Evolutionary conservation across 331 rosid species (phyloP), one percentile per base, ranked within the genome.

Genomic region (Spiraea crenata): DNA sequence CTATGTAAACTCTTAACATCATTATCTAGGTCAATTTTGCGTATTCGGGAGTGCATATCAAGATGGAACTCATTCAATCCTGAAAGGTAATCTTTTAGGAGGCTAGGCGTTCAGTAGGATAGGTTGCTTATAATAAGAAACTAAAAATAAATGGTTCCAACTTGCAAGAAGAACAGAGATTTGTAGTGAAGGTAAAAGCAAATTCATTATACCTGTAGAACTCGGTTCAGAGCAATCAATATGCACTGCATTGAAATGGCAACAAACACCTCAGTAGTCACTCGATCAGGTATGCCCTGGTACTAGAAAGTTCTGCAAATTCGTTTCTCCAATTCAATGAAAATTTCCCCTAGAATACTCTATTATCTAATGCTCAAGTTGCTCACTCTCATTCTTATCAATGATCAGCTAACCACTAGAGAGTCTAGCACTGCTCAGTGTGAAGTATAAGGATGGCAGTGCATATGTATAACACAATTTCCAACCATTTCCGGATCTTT

Each of bases 161-260:
- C 39, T 40, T 25, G 49, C 10, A 64, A 62, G 42, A 31, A 38
- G 9, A 17, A 9, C 40, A 19, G n/a, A 46, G 19, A 39, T 42
- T 58, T 39, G 10, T 17, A 46, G 25, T 44, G 35, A 34, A 13
- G 56, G 13, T 51, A 9, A 44, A 13, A 61, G 7, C 72, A 74
- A 80, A 84, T 70, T 77, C 65, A 37, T 4, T 35, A 55, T 79
- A 93, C 99, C 99, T 93, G 99, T 74, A 93, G 99, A 82, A 93
- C 91, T 52, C 97, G 84, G 73, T 93, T 93, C 80, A 93, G 85
- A 62, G 99, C 97, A 78, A 93, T 93, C 89, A 93, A 86, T 78
- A 93, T 89, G 69, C 99, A 93, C 67, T 93, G 99, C 99, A 93
- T 93, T 58, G 99, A 93, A 80, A 93, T 93, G 63, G 99, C 99